Percentiles rank a stretch among this genome's conserved stretches.
These are phyloP conservation scores for Coemansia sp. DNA, from an alignment of 192 early-diverging fungal species.

Conservation along the genomic window DNA sequence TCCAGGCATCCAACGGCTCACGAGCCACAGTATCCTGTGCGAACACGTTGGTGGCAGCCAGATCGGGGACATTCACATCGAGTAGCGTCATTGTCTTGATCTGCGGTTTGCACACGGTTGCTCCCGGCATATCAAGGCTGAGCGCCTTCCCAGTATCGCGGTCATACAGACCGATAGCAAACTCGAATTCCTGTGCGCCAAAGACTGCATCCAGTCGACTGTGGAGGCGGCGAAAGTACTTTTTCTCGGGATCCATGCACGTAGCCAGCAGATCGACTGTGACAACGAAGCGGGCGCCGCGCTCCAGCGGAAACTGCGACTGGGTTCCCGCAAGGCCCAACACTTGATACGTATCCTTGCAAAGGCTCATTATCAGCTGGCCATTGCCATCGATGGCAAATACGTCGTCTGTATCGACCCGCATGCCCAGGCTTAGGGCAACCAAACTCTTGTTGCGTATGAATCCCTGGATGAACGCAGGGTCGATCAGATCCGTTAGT, in stretches of 20 bases:
- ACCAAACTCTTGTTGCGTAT: slow-evolving; percentile 14
- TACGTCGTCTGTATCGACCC: slow-evolving; percentile 44
- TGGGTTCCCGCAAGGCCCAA: slow-evolving; percentile 25
- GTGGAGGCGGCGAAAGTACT: slow-evolving; percentile 36
- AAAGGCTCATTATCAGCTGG: slow-evolving; percentile 32
- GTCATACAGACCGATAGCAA: slow-evolving; percentile 27
- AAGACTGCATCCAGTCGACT: slow-evolving; percentile 23
- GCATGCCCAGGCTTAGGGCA: slow-evolving; percentile 17
- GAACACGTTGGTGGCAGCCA: neutral
- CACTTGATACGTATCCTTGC: slow-evolving; percentile 49
- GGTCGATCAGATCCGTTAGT: slow-evolving; percentile 37
- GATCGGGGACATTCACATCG: slow-evolving; percentile 9
- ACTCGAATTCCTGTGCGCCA: slow-evolving; percentile 13
- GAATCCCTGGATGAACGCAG: slow-evolving; percentile 32
- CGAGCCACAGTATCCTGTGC: neutral
- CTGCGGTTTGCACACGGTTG: neutral
- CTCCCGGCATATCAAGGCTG: slow-evolving; percentile 32
- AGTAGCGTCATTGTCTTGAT: neutral
- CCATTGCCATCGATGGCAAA: slow-evolving; percentile 49
- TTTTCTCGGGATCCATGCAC: slow-evolving; percentile 31
- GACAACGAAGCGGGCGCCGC: slow-evolving; percentile 32
- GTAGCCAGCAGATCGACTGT: slow-evolving; percentile 25
- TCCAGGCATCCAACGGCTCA: slow-evolving; percentile 21
- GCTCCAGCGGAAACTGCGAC: slow-evolving; percentile 39
- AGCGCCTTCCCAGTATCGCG: slow-evolving; percentile 18